Evolutionary conservation across 176 grass and related monocot species (phyloP).

Genomic region (Musa troglodytarum): DNA sequence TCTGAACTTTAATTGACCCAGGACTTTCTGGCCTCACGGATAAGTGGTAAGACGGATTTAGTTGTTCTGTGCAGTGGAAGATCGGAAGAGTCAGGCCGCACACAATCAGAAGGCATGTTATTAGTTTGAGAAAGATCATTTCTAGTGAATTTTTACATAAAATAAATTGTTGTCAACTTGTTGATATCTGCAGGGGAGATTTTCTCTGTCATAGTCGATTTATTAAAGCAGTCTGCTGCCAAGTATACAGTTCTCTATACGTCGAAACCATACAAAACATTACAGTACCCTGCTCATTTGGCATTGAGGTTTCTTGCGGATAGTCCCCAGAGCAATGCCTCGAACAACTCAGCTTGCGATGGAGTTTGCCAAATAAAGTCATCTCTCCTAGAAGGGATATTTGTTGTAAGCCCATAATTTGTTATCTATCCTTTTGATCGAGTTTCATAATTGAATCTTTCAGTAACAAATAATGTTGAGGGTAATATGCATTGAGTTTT

Average conservation of each 20-base stretch:
- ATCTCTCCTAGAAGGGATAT: slow-evolving; percentile 75
- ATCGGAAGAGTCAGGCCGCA: slow-evolving; percentile 28
- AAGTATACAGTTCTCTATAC: slow-evolving; percentile 78
- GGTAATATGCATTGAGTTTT: too few relatives aligned
- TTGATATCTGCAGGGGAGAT: slow-evolving; percentile 51
- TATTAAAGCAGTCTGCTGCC: slow-evolving; percentile 39
- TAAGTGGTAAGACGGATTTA: slow-evolving; percentile 37
- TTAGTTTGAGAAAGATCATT: neutral
- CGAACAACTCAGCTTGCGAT: slow-evolving; percentile 46
- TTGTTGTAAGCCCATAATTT: slow-evolving; percentile 59
- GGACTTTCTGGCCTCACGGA: slow-evolving; percentile 43
- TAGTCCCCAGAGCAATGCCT: slow-evolving; percentile 23
- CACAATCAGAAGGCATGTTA: slow-evolving; percentile 62
- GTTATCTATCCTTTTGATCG: neutral
- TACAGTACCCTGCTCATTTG: slow-evolving; percentile 28
- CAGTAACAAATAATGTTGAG: too few relatives aligned
- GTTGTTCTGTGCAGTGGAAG: slow-evolving; percentile 49
- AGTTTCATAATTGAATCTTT: neutral
- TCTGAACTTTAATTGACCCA: slow-evolving; percentile 19
- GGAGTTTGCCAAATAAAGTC: slow-evolving; percentile 67
- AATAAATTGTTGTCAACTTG: neutral
- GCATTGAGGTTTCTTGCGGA: slow-evolving; percentile 63
- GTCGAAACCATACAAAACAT: slow-evolving; percentile 42
- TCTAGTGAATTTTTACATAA: neutral
- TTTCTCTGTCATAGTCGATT: slow-evolving; percentile 41